Evolutionary conservation across 2,329 filamentous ascomycete genomes (phyloP).

Genomic region (Nigrograna mackinnonii): DNA sequence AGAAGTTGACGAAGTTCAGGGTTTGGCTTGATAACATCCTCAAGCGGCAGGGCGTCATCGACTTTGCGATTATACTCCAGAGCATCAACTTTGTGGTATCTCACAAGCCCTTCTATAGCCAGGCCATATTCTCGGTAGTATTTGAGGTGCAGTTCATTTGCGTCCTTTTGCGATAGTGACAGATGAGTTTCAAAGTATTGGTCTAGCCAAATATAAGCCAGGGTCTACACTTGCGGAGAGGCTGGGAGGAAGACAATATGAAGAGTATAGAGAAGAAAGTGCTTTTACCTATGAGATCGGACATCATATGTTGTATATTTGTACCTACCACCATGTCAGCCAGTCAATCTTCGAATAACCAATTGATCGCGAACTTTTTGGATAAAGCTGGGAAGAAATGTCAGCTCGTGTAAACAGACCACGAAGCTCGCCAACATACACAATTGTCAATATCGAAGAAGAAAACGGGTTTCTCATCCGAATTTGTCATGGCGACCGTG

Average conservation of each 20-base stretch:
- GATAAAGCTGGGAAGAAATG: constrained; percentile 66
- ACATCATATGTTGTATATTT: constrained; percentile 89
- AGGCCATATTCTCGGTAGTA: constrained; percentile 97
- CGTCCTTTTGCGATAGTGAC: constrained; percentile 73
- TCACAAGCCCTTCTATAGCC: constrained; percentile 93
- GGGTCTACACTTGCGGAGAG: constrained; percentile 23
- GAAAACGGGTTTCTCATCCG: constrained; percentile 57
- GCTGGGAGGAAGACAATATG: too few species aligned
- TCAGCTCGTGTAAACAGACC: not conserved
- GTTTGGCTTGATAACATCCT: constrained; percentile 80
- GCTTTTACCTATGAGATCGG: constrained; percentile 67
- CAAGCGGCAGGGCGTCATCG: constrained; percentile 89
- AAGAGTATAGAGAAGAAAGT: not conserved
- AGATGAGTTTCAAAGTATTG: constrained; percentile 71
- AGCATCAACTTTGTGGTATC: constrained; percentile 93
- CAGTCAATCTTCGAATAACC: not conserved
- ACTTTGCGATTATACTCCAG: constrained; percentile 94
- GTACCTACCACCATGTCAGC: constrained; percentile 53
- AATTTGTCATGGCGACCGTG: constrained; percentile 24
- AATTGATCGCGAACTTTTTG: constrained; percentile 66
- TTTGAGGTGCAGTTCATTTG: constrained; percentile 81
- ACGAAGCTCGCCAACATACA: constrained; percentile 48
- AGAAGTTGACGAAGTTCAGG: constrained; percentile 75
- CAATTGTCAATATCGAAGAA: constrained; percentile 99
- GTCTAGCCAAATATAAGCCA: constrained; percentile 63